Conservation (phyloP, 805 yeast genomes). For the Cyberlindnera mississippiensis region DNA sequence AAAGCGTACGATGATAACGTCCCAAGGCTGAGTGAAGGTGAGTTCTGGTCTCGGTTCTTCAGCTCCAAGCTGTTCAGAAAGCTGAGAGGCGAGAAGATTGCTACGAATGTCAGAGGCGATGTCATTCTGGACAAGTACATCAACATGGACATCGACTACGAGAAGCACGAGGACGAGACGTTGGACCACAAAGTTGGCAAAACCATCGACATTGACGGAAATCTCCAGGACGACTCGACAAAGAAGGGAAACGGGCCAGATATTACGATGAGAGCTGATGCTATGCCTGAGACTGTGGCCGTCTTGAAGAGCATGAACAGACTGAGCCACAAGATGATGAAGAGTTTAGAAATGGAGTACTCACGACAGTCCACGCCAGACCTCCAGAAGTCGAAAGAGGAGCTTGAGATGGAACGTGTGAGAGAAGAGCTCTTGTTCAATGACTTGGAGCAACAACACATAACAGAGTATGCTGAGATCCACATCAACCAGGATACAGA, state of each 20-base stretch:
- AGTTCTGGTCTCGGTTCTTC: constrained; percentile 95
- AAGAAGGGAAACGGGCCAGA: constrained; percentile 80
- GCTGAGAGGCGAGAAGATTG: constrained; percentile 82
- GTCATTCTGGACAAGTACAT: constrained; percentile 80
- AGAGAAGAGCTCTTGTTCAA: constrained; percentile 44
- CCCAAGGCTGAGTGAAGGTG: constrained; percentile 84
- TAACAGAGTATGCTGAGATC: constrained; percentile 50
- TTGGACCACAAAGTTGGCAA: constrained; percentile 52
- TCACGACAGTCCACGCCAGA: constrained; percentile 33
- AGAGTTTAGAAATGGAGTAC: constrained; percentile 43
- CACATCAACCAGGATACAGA: constrained; percentile 21
- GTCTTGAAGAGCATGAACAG: constrained; percentile 87
- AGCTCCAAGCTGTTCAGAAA: constrained; percentile 84
- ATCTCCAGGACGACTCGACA: constrained; percentile 67
- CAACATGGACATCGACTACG: constrained; percentile 59
- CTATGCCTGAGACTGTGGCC: constrained; percentile 63
- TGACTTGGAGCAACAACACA: constrained; percentile 47
- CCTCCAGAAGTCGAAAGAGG: constrained; percentile 34
- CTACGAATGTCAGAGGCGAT: constrained; percentile 76
- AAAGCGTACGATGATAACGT: constrained; percentile 88
- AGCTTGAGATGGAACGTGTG: constrained; percentile 32
- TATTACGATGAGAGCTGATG: constrained; percentile 71
- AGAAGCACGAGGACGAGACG: constrained; percentile 39
- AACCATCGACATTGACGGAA: constrained; percentile 76
- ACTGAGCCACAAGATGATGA: constrained; percentile 76